These are phyloP conservation scores for Lichtheimia corymbifera DNA, from an alignment of 371 early-diverging fungal genomes.

Conservation along the genomic window DNA sequence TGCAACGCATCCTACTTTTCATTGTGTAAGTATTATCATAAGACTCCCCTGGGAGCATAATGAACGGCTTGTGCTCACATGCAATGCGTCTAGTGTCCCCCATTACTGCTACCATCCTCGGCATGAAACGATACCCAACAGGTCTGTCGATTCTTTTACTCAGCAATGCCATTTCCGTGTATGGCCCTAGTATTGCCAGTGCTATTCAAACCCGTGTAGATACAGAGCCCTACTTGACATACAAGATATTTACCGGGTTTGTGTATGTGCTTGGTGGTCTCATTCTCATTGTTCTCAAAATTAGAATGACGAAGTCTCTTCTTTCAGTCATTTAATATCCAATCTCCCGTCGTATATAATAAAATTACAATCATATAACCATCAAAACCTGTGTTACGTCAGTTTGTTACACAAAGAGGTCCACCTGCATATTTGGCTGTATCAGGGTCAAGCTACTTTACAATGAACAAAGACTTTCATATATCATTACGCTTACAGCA, in stretches of 20 bases:
- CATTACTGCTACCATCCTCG: conserved; percentile 31
- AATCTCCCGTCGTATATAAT: no score
- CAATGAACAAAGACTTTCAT: no score
- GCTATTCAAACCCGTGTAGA: conserved; percentile 30
- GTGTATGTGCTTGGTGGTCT: conserved; percentile 26
- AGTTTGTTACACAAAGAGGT: no score
- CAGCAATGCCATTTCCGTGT: conserved; percentile 28
- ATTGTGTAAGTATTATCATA: conserved; percentile 17
- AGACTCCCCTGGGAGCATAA: no score
- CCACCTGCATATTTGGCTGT: no score
- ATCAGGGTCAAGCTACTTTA: no score
- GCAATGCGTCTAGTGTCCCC: conserved; percentile 30
- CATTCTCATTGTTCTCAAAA: conserved; percentile 27
- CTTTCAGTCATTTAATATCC: no score
- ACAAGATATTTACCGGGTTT: conserved; percentile 40
- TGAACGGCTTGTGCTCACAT: no score
- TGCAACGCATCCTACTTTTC: conserved; percentile 45
- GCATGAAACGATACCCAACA: conserved; percentile 44
- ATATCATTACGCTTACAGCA: no score
- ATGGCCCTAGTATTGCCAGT: conserved; percentile 39
- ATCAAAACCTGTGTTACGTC: no score
- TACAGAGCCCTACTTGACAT: conserved; percentile 27
- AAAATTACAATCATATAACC: no score
- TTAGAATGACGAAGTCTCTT: conserved; percentile 14
- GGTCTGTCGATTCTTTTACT: conserved; percentile 37